A percentile compares a stretch with the other conserved stretches of the same genome.
phyloP scores from a whole-genome alignment of 441 rosid genomes.

The Bruguiera hainesii region DNA sequence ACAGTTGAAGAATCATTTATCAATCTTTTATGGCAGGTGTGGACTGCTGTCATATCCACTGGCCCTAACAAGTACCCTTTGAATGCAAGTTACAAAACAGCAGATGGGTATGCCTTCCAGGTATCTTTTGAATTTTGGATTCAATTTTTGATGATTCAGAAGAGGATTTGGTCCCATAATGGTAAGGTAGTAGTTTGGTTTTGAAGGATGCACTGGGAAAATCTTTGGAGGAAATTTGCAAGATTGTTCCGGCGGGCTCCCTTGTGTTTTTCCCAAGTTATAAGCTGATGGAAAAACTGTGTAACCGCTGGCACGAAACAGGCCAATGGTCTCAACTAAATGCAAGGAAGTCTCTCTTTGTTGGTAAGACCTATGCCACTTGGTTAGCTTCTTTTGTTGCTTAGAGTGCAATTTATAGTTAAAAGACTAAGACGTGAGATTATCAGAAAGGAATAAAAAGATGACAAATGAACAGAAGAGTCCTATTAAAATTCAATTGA shows the following conservation, averaged over 20 bases:
- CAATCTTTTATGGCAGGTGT: conserved; percentile 52
- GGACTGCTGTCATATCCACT: conserved; percentile 67
- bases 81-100: conserved; percentile 91
- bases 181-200: conserved; percentile 18
- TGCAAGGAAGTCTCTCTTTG: conserved; percentile 62
- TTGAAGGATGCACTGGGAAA: conserved; percentile 88
- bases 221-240: conserved; percentile 81
- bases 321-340: conserved; percentile 85
- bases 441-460: no score
- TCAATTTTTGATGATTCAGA: conserved; percentile 18
- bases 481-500: no score
- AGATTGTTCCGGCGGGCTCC: conserved; percentile 82
- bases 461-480: no score
- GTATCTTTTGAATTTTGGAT: conserved; percentile 32
- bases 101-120: conserved; percentile 84
- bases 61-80: conserved; percentile 76
- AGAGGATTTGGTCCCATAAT: conserved; percentile 14
- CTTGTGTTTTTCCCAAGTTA: conserved; percentile 98
- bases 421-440: no score
- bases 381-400: no score
- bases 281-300: conserved; percentile 91
- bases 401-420: no score
- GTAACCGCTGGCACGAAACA: conserved; percentile 86
- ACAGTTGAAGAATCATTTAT: conserved; percentile 20
- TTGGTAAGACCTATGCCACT: conserved; percentile 46